Conservation (phyloP, 371 early-diverging fungal species). For the Capniomyces stellatus region DNA sequence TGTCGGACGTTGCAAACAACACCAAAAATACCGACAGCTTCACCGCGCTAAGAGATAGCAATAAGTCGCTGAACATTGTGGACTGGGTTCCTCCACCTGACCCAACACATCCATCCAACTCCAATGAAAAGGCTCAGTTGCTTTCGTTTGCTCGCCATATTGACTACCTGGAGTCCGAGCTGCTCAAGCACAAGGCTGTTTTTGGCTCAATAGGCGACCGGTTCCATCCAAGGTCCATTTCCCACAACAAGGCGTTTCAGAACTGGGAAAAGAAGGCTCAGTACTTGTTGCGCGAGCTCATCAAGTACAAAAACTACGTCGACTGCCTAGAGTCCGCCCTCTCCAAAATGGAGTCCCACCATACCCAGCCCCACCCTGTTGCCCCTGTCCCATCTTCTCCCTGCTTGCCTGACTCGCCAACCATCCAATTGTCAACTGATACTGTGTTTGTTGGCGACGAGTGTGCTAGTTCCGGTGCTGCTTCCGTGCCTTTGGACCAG, state of each 20-base stretch:
- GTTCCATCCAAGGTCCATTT: conserved; percentile 34
- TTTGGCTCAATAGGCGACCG: conserved; percentile 21
- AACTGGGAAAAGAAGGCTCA: conserved; percentile 80
- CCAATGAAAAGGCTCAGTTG: conserved; percentile 23
- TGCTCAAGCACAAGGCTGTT: conserved; percentile 23
- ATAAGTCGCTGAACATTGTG: conserved; percentile 12
- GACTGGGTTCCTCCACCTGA: conserved; percentile 27
- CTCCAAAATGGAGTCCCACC: conserved; percentile 18
- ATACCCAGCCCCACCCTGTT: too few relatives aligned
- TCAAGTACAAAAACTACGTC: conserved; percentile 73
- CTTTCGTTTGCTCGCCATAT: conserved; percentile 23
- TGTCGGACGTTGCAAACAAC: not conserved
- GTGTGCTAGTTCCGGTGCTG: too few relatives aligned
- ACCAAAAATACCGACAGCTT: not conserved
- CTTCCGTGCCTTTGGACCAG: too few relatives aligned
- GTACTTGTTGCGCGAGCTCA: conserved; percentile 66
- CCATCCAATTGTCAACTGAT: too few relatives aligned
- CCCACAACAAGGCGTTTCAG: conserved; percentile 43
- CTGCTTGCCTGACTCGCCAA: too few relatives aligned
- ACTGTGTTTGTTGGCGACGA: too few relatives aligned
- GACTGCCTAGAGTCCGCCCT: conserved; percentile 52
- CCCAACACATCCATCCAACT: conserved; percentile 20
- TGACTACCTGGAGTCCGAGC: conserved; percentile 24
- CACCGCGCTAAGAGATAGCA: conserved; percentile 14
- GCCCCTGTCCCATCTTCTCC: too few relatives aligned